Conservation (phyloP, 352 stramenopile genomes). For the Phytophthora pistaciae region DNA sequence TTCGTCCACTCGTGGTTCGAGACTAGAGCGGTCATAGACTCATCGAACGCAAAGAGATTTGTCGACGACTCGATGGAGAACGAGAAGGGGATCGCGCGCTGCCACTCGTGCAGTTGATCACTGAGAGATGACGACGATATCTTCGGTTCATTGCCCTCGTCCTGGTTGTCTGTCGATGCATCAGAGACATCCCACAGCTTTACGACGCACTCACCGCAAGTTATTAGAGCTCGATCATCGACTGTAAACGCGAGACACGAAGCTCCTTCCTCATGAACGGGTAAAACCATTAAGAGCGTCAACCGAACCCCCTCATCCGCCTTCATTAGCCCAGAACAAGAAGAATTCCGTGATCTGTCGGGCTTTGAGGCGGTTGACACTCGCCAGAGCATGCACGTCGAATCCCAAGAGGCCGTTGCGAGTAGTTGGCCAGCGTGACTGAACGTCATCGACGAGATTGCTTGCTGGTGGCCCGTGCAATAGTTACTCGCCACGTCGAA, state of each 20-base stretch:
- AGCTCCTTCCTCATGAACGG: slow-evolving; percentile 49
- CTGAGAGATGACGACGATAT: slow-evolving; percentile 1
- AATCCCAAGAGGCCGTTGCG: slow-evolving; percentile 68
- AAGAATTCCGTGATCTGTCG: background rate
- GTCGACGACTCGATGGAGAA: slow-evolving; percentile 47
- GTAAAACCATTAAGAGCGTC: slow-evolving; percentile 47
- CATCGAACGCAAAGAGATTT: slow-evolving; percentile 57
- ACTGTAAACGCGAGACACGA: slow-evolving; percentile 40
- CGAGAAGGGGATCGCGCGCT: slow-evolving; percentile 43
- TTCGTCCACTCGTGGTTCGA: slow-evolving; percentile 58
- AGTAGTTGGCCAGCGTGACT: slow-evolving; percentile 42
- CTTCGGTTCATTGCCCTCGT: background rate
- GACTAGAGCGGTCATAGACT: slow-evolving; percentile 41
- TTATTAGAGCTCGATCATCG: slow-evolving; percentile 52
- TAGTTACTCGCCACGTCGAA: slow-evolving; percentile 31
- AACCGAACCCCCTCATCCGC: slow-evolving; percentile 12
- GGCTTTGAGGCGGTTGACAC: background rate
- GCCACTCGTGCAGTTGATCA: slow-evolving; percentile 41
- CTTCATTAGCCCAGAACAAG: background rate
- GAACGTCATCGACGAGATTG: slow-evolving; percentile 60
- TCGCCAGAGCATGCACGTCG: slow-evolving; percentile 67
- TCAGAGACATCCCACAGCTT: slow-evolving; percentile 56
- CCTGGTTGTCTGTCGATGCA: background rate
- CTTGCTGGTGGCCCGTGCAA: slow-evolving; percentile 56
- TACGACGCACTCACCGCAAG: slow-evolving; percentile 49